Evolutionary conservation across 331 rosid genomes (phyloP).

Genomic region (Pyracantha coccinea): DNA sequence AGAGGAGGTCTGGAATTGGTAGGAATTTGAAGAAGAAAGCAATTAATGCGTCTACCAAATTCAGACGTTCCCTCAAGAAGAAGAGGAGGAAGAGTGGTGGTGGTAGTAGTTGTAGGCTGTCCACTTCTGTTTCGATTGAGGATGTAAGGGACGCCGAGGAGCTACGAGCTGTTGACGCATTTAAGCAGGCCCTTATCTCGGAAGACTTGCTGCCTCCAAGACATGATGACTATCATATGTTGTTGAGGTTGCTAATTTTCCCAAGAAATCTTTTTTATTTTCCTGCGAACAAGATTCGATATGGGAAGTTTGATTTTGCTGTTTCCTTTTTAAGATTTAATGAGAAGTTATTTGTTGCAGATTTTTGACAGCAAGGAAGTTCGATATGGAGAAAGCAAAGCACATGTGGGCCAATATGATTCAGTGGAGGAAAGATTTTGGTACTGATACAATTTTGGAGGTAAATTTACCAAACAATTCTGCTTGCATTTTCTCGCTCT

Average conservation of each 20-base stretch:
- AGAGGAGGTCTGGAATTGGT: constrained; percentile 58
- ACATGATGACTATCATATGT: constrained; percentile 75
- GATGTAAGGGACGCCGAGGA: constrained; percentile 81
- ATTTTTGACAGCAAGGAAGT: constrained; percentile 87
- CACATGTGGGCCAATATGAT: constrained; percentile 92
- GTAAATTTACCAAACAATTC: constrained; percentile 17
- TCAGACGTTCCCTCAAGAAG: constrained; percentile 77
- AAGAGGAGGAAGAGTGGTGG: constrained; percentile 33
- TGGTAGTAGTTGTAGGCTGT: constrained; percentile 19
- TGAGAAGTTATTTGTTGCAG: constrained; percentile 29
- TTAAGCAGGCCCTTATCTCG: constrained; percentile 54
- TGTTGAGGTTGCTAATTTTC: constrained; percentile 48
- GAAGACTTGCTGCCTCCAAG: constrained; percentile 60
- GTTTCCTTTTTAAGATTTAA: not conserved
- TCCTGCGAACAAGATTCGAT: not conserved
- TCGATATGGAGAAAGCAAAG: constrained; percentile 80
- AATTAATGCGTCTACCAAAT: constrained; percentile 70
- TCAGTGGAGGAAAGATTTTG: constrained; percentile 87
- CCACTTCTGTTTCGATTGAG: constrained; percentile 62
- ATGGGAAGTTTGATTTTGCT: constrained; percentile 3
- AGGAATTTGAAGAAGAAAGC: constrained; percentile 78
- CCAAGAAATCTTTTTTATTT: not conserved
- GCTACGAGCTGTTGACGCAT: constrained; percentile 62
- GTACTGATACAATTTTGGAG: constrained; percentile 80
- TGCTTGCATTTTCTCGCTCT: not conserved